These are phyloP conservation scores for Yamadazyma akitaensis DNA, from an alignment of 805 yeast genomes.

Conservation along the genomic window DNA sequence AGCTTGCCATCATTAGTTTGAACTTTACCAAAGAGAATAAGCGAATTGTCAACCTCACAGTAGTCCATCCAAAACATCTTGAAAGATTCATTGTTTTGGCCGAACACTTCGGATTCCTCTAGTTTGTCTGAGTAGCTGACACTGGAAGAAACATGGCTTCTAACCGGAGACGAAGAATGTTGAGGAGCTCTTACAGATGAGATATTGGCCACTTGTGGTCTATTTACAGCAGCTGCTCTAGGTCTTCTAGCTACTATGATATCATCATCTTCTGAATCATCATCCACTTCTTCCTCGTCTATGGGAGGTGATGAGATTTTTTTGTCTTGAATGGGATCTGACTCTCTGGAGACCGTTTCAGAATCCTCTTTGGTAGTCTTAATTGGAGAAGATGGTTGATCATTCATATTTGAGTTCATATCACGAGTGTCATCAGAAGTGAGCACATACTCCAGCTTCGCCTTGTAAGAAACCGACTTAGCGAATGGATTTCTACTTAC, in stretches of 20 bases:
- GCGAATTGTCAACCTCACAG: conserved; percentile 65
- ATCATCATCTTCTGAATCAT: conserved; percentile 47
- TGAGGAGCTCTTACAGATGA: conserved; percentile 32
- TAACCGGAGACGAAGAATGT: conserved; percentile 21
- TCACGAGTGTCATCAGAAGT: conserved; percentile 18
- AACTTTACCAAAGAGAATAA: conserved; percentile 80
- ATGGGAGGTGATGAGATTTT: neutral
- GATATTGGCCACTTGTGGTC: conserved; percentile 32
- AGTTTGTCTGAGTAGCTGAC: conserved; percentile 31
- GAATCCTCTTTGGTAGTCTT: conserved; percentile 13
- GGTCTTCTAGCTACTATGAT: conserved; percentile 53
- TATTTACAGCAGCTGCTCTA: conserved; percentile 40
- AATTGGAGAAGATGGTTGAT: conserved; percentile 39
- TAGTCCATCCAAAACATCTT: conserved; percentile 90
- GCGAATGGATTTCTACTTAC: conserved; percentile 3
- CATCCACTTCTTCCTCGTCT: conserved; percentile 33
- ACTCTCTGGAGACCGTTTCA: neutral
- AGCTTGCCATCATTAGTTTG: conserved; percentile 53
- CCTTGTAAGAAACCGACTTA: neutral
- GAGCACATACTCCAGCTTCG: neutral
- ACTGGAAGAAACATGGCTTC: conserved; percentile 15
- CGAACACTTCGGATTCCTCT: conserved; percentile 22
- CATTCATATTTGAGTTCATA: conserved; percentile 21
- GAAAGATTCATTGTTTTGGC: conserved; percentile 41
- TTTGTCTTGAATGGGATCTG: neutral